Evolutionary conservation across 257 asterid genomes (phyloP), one percentile per base, ranked within the genome.

Genomic region (Euphrasia confusa): DNA sequence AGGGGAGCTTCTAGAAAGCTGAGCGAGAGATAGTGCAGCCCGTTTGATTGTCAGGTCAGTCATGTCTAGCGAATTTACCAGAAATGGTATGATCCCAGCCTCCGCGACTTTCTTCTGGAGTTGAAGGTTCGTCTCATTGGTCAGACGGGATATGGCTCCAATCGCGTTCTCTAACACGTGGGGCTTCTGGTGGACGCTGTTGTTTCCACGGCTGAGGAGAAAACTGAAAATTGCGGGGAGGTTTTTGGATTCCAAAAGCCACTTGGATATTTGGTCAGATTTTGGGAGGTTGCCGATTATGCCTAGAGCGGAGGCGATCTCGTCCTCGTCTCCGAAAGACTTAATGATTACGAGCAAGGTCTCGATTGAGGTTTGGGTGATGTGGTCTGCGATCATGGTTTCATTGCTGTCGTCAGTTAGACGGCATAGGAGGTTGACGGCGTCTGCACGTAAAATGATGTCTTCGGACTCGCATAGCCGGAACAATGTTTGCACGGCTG

Each of bases 61-160:
- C 45, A 88, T 89, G 4, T 78, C 86, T 6, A 84, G 75, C 74
- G 82, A 69, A 61, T 56, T 73, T 30, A 84, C 83, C 77, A 84
- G 60, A 42, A 52, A 32, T 0, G 80, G 83, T 12, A 82, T 75
- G 28, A 71, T 39, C 17, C 77, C 76, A 13, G 84, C 83, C 76
- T 79, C 84, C 0, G 78, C 89, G 53, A 78, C 92, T 79, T 68
- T 77, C 69, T 69, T 77, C 75, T 81, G 88, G 37, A 71, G 58
- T 50, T 54, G 69, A 30, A 39, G 68, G 67, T 79, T 73, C 47
- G 72, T 57, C 57, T 47, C 61, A 56, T 69, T 52, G 7, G 88
- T 84, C 61, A 84, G 69, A 72, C 83, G 88, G 14, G 83, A 68
- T 61, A 76, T 67, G 58, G 84, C 89, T 62, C 84, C 89, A 6